phyloP scores from a whole-genome alignment of 331 rosid species.

The Rosa hybrid region DNA sequence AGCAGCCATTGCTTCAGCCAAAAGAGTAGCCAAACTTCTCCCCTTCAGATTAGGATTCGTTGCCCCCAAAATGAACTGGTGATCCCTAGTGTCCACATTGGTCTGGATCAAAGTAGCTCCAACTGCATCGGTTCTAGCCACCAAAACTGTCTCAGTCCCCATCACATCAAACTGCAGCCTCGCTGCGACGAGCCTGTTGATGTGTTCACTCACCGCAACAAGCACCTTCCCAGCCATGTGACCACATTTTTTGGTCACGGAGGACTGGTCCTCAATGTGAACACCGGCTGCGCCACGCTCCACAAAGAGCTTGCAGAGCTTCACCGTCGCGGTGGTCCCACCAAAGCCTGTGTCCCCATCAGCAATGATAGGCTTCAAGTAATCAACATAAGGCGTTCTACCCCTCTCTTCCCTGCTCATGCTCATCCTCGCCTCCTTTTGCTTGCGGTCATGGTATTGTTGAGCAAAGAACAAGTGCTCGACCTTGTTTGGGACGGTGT shows the following conservation, averaged over 20 bases:
- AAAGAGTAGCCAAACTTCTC: slow-evolving; percentile 52
- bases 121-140: slow-evolving; percentile 90
- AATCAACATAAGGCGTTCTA: slow-evolving; percentile 72
- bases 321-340: slow-evolving; percentile 83
- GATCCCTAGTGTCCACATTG: slow-evolving; percentile 80
- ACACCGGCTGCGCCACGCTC: slow-evolving; percentile 97
- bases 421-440: slow-evolving; percentile 83
- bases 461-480: slow-evolving; percentile 92
- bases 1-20: slow-evolving; percentile 61
- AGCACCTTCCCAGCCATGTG: slow-evolving; percentile 98
- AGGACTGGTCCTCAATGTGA: slow-evolving; percentile 95
- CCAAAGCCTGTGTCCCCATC: slow-evolving; percentile 95
- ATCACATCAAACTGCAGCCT: slow-evolving; percentile 93
- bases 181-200: slow-evolving; percentile 91
- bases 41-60: slow-evolving; percentile 61
- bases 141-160: slow-evolving; percentile 87
- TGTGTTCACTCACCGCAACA: slow-evolving; percentile 77
- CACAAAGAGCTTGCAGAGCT: slow-evolving; percentile 95
- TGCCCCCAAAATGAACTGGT: slow-evolving; percentile 86
- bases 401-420: slow-evolving; percentile 79
- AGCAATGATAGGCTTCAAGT: slow-evolving; percentile 90
- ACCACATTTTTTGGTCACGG: slow-evolving; percentile 89
- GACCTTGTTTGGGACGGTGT: slow-evolving; percentile 98
- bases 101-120: slow-evolving; percentile 84
- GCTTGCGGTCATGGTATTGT: slow-evolving; percentile 89